A percentile compares a stretch with the other conserved stretches of the same genome.
Evolutionary conservation across 148 eudicot genomes (phyloP).

Genomic region (Simmondsia chinensis): DNA sequence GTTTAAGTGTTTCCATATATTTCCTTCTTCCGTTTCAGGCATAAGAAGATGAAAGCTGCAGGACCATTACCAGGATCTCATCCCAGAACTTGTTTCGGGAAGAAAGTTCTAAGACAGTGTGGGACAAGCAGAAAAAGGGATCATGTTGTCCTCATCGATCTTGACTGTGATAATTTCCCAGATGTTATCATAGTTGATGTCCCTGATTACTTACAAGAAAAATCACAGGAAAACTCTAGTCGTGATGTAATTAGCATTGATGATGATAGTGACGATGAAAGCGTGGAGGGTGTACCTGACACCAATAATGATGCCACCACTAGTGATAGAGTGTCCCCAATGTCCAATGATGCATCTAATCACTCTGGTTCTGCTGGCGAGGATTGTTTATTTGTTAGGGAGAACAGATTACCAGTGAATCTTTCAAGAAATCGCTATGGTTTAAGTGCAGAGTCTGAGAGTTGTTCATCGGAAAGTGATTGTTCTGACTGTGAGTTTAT

Average conservation of each 20-base stretch:
- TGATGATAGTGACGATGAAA: constrained; percentile 45
- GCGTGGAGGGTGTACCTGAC: constrained; percentile 10
- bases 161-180: constrained; percentile 45
- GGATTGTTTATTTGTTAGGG: constrained; percentile 32
- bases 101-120: constrained; percentile 37
- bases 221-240: constrained; percentile 19
- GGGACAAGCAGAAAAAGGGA: constrained; percentile 31
- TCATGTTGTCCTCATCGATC: constrained; percentile 62
- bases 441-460: constrained; percentile 30
- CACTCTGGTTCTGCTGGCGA: constrained; percentile 13
- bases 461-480: constrained; percentile 43
- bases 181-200: constrained; percentile 55
- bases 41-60: constrained; percentile 35
- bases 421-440: constrained; percentile 54
- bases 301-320: constrained; percentile 22
- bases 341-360: constrained; percentile 7
- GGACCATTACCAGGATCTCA: constrained; percentile 20
- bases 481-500: constrained; percentile 54
- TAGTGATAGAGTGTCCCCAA: constrained; percentile 16
- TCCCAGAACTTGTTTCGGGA: constrained; percentile 26
- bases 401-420: constrained; percentile 45
- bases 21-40: too few species aligned
- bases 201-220: constrained; percentile 44
- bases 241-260: constrained; percentile 50
- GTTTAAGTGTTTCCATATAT: too few species aligned